phyloP scores from a whole-genome alignment of 768 basidiomycete species.

The Xerocomus spinulosus region DNA sequence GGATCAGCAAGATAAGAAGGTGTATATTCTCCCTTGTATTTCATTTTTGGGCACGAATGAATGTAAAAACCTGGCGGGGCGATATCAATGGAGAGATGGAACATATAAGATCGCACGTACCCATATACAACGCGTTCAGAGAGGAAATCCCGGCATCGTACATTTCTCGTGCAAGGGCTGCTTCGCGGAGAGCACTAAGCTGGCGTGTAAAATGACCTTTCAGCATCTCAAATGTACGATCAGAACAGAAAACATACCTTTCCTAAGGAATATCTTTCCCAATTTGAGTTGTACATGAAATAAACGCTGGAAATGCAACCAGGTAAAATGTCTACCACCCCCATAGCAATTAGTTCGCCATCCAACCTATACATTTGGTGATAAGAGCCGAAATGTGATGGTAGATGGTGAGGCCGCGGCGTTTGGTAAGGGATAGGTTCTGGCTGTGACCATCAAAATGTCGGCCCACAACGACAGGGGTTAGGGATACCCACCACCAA shows the following conservation, averaged over 20 bases:
- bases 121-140: constrained; percentile 82
- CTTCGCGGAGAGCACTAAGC: constrained; percentile 85
- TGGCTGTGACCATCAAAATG: constrained; percentile 34
- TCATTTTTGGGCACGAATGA: constrained; percentile 90
- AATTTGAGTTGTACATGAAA: constrained; percentile 79
- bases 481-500: constrained; percentile 48
- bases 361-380: constrained; percentile 87
- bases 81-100: not conserved
- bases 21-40: constrained; percentile 89
- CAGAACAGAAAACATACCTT: constrained; percentile 46
- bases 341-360: constrained; percentile 76
- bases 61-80: constrained; percentile 77
- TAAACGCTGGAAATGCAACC: constrained; percentile 80
- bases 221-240: not conserved
- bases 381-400: constrained; percentile 82
- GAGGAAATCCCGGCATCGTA: constrained; percentile 57
- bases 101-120: constrained; percentile 37
- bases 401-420: constrained; percentile 53
- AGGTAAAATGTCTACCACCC: constrained; percentile 88
- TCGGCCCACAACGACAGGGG: not conserved
- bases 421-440: constrained; percentile 57
- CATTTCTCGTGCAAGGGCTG: constrained; percentile 71
- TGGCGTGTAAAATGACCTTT: constrained; percentile 25
- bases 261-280: constrained; percentile 68
- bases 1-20: constrained; percentile 90